These are phyloP conservation scores for Cystobasidium ongulense DNA, from an alignment of 768 basidiomycete genomes.

Conservation along the genomic window DNA sequence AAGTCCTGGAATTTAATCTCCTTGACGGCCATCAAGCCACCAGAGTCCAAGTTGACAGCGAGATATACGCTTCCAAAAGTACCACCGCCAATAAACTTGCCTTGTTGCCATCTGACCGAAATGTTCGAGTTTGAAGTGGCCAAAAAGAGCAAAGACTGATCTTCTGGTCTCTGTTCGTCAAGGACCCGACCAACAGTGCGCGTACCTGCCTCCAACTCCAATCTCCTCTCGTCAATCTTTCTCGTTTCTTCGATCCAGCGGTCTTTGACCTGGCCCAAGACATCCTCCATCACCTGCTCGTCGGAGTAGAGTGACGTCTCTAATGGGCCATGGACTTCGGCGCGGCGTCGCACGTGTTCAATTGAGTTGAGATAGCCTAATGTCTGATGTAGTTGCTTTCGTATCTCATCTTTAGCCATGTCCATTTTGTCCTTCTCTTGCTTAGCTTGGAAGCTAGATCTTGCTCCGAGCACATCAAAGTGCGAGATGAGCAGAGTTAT, in stretches of 20 bases:
- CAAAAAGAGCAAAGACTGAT: conserved; percentile 83
- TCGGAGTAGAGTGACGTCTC: conserved; percentile 28
- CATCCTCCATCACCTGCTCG: conserved; percentile 41
- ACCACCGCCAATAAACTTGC: conserved; percentile 94
- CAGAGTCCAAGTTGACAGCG: conserved; percentile 90
- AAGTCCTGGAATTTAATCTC: conserved; percentile 88
- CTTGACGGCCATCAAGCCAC: conserved; percentile 96
- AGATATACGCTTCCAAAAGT: conserved; percentile 99
- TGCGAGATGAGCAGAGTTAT: conserved; percentile 95
- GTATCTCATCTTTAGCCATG: conserved; percentile 46
- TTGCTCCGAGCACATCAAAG: conserved; percentile 93
- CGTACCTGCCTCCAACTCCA: conserved; percentile 58
- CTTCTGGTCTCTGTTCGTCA: conserved; percentile 86
- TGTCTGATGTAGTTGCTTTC: conserved; percentile 36
- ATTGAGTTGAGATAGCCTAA: conserved; percentile 32
- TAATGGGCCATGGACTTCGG: neutral
- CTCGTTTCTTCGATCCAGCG: conserved; percentile 56
- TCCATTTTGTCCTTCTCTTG: conserved; percentile 81
- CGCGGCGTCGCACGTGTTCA: conserved; percentile 16
- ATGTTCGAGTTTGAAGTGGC: conserved; percentile 94
- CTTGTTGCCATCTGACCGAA: conserved; percentile 95
- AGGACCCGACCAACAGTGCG: conserved; percentile 80
- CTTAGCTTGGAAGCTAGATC: conserved; percentile 75
- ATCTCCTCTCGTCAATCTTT: conserved; percentile 60
- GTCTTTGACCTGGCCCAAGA: conserved; percentile 24